phyloP scores from a whole-genome alignment of 805 yeast species.

The Sugiyamaella marilandica region DNA sequence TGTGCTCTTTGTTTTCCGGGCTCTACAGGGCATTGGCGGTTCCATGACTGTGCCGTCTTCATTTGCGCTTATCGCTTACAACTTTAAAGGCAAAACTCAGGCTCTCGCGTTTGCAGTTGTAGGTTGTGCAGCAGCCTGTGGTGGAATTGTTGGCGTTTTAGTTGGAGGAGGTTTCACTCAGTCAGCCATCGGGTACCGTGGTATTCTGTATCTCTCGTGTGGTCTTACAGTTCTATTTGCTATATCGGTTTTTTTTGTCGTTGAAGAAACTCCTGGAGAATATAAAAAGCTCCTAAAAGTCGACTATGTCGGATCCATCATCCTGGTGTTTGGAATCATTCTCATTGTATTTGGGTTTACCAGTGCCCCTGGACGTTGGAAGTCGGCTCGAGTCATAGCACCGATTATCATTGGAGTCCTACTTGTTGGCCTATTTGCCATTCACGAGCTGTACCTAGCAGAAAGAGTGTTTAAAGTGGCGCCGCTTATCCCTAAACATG shows the following conservation, averaged over 20 bases:
- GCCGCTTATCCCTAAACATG: constrained; percentile 30
- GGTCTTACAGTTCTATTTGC: constrained; percentile 28
- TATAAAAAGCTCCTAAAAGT: constrained; percentile 26
- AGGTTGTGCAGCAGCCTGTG: constrained; percentile 28
- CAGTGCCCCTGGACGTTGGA: constrained; percentile 44
- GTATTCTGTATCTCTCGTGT: constrained; percentile 38
- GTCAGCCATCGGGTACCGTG: constrained; percentile 38
- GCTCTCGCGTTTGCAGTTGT: constrained; percentile 29
- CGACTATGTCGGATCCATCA: constrained; percentile 35
- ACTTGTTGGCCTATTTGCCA: constrained; percentile 26
- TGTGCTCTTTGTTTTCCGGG: constrained; percentile 40
- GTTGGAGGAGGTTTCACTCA: constrained; percentile 44
- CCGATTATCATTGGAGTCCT: constrained; percentile 39
- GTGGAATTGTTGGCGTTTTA: constrained; percentile 39
- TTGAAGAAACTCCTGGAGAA: constrained; percentile 29
- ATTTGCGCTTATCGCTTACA: constrained; percentile 33
- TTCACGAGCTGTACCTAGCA: constrained; percentile 31
- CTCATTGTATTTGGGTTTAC: constrained; percentile 42
- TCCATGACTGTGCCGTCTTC: constrained; percentile 39
- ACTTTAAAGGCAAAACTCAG: constrained; percentile 29
- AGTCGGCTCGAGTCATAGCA: constrained; percentile 38
- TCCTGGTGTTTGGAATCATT: constrained; percentile 35
- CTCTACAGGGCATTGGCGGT: constrained; percentile 43
- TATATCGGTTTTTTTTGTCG: constrained; percentile 28
- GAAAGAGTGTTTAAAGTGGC: constrained; percentile 21